These are phyloP conservation scores for Corchorus olitorius DNA, from an alignment of 345 rosid genomes.

Conservation along the genomic window DNA sequence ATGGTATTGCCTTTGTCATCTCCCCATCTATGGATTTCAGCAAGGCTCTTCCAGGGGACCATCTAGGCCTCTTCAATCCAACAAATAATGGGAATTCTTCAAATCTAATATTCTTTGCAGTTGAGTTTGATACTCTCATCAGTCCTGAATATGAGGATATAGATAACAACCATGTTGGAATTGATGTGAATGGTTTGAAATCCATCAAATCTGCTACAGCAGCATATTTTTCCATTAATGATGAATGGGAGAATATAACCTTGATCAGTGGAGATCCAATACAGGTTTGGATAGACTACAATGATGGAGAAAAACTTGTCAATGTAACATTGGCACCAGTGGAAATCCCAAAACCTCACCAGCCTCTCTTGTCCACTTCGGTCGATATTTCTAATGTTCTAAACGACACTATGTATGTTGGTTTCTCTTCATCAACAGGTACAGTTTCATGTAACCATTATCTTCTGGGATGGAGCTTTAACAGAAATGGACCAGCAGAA, in stretches of 20 bases:
- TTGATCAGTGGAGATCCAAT: slow-evolving; percentile 36
- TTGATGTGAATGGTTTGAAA: slow-evolving; percentile 46
- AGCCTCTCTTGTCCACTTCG: slow-evolving; percentile 51
- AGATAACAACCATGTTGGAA: slow-evolving; percentile 24
- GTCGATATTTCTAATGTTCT: slow-evolving; percentile 45
- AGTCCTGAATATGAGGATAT: slow-evolving; percentile 40
- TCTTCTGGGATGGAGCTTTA: slow-evolving; percentile 67
- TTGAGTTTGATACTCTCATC: slow-evolving; percentile 57
- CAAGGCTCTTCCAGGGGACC: slow-evolving; percentile 16
- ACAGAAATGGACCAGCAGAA: slow-evolving; percentile 41
- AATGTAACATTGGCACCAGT: slow-evolving; percentile 56
- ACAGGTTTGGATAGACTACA: slow-evolving; percentile 62
- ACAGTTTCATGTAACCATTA: slow-evolving; percentile 18
- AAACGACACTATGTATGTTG: slow-evolving; percentile 47
- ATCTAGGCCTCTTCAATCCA: slow-evolving; percentile 54
- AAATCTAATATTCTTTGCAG: slow-evolving; percentile 49
- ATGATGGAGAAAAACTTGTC: slow-evolving; percentile 30
- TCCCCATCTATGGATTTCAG: slow-evolving; percentile 37
- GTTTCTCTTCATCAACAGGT: slow-evolving; percentile 56
- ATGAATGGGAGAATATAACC: slow-evolving; percentile 14
- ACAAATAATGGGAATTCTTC: slow-evolving; percentile 36
- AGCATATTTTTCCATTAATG: slow-evolving; percentile 32
- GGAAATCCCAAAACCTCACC: slow-evolving; percentile 32
- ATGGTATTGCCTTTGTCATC: slow-evolving; percentile 52
- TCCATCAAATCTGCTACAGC: slow-evolving; percentile 38